Base-by-base conservation (phyloP, 2,329 filamentous ascomycete species). In the Paracorniculantispora psalliotae region DNA sequence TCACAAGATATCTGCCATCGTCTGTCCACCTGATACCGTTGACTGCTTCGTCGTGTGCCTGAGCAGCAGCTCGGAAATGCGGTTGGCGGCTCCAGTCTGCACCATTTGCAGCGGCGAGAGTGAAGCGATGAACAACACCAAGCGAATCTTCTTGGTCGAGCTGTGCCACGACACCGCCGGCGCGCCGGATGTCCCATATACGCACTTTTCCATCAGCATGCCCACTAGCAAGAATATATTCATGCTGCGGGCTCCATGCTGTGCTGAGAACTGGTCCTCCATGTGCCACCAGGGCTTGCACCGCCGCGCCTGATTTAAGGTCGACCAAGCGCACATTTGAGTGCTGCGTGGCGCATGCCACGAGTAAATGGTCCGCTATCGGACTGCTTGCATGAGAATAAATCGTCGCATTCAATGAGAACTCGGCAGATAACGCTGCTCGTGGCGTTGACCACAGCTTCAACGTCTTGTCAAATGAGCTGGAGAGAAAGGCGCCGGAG, bases 261-360 rank as follows among this genome's bases (percentile, higher is more conserved):
- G 89, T 79, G 0, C 87, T 83, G 5, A 91, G 75, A 1, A 91
- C 81, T 5, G 87, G 84, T 0, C 85, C 86, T 39, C 83, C 82
- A 63, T 90, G 86, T 0, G 88, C 86, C 1, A 87, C 81, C 30
- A 92, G 78, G 1, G 86, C 84, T 68, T 92, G 89, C 1, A 89
- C 86, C 50, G 74, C 72, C 17, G 91, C 83, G 2, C 91, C 91
- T 1, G 92, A 92, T 55, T 90, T 88, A 35, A 97, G 79, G 69
- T 97, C 93, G 6, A 97, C 85, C 7, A 97, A 82, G 17, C 92
- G 86, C 15, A 96, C 89, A 26, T 89, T 82, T 7, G 91, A 90
- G 69, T 94, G 87, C 63, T 96, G 91, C 0, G 92, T 96, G 0
- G 90, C 92, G 67, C 91, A 94, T 10, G 93, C 92, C 10, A 97